These are phyloP conservation scores for Trichosanthes cucumerina DNA, from an alignment of 306 rosid genomes.

Conservation along the genomic window DNA sequence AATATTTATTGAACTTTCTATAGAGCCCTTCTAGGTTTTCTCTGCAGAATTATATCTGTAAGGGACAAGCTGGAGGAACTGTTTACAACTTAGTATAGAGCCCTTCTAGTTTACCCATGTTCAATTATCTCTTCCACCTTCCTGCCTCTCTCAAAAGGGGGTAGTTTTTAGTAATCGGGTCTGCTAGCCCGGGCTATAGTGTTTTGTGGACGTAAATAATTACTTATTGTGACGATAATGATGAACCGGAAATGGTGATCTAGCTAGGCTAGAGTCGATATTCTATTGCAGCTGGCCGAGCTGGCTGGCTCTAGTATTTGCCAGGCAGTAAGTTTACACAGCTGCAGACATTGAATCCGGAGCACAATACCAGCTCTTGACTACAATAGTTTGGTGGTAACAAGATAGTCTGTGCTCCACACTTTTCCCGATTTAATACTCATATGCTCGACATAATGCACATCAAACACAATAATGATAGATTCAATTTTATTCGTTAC, in stretches of 20 bases:
- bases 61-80: neutral
- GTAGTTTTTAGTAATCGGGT: neutral
- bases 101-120: neutral
- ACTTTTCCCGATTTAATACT: slow-evolving; percentile 13
- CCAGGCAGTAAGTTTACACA: slow-evolving; percentile 59
- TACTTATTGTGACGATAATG: neutral
- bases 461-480: neutral
- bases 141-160: neutral
- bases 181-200: too few relatives aligned
- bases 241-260: neutral
- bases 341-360: slow-evolving; percentile 47
- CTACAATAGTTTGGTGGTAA: slow-evolving; percentile 42
- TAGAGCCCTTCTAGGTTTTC: neutral
- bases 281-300: slow-evolving; percentile 67
- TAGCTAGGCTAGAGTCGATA: neutral
- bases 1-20: too few relatives aligned
- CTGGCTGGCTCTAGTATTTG: slow-evolving; percentile 45
- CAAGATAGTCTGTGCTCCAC: slow-evolving; percentile 64
- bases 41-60: neutral
- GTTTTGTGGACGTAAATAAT: neutral
- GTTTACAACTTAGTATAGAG: neutral
- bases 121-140: neutral
- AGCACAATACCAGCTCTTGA: slow-evolving; percentile 73
- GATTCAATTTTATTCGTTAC: neutral
- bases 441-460: neutral